A percentile compares a stretch with the other conserved stretches of the same genome.
Evolutionary conservation across 345 rosid species (phyloP).

Genomic region (Angophora floribunda): DNA sequence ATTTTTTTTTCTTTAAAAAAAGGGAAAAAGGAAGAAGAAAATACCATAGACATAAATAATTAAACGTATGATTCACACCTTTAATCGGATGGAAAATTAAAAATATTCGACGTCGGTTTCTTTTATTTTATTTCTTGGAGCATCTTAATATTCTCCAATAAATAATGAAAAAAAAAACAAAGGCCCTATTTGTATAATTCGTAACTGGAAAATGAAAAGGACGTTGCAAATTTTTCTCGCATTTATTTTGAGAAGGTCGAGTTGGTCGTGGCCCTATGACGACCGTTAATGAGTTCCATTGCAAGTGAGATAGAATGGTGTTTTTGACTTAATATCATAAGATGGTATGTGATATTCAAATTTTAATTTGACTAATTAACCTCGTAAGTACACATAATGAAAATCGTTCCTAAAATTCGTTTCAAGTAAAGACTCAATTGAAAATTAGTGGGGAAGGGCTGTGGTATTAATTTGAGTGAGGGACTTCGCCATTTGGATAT

Average conservation of each 20-base stretch:
- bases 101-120: background rate
- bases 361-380: background rate
- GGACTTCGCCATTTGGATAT: background rate
- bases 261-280: accelerated
- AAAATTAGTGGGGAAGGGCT: background rate
- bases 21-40: background rate
- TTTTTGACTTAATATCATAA: background rate
- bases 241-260: no score
- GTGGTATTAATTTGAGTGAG: background rate
- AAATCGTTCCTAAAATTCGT: background rate
- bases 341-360: background rate
- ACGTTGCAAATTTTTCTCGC: background rate
- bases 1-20: background rate
- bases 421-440: background rate
- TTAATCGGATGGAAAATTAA: background rate
- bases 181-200: background rate
- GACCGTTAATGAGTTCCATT: background rate
- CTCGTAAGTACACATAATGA: background rate
- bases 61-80: background rate
- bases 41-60: background rate
- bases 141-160: background rate
- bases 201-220: background rate
- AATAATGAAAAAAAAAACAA: background rate
- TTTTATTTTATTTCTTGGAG: background rate
- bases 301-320: background rate